A percentile compares a stretch with the other conserved stretches of the same genome.
phyloP scores from a whole-genome alignment of 2,329 filamentous ascomycete species.

The Arachnopeziza araneosa region DNA sequence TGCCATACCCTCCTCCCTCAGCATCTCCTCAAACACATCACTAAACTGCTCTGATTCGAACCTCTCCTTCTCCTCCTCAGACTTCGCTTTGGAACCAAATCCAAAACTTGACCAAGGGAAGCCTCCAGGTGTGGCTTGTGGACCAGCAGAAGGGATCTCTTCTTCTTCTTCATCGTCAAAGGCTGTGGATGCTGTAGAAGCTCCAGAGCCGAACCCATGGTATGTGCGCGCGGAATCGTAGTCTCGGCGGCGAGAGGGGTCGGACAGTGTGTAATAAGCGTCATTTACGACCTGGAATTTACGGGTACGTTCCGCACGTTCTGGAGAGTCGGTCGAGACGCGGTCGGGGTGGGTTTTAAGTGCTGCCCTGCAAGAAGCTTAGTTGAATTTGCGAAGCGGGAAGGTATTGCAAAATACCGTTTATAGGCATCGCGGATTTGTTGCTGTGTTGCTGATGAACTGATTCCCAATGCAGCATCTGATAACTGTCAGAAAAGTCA shows the following conservation, averaged over 20 bases:
- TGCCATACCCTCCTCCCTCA: conserved; percentile 78
- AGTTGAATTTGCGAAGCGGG: not conserved
- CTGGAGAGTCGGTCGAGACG: conserved; percentile 75
- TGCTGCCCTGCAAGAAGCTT: conserved; percentile 55
- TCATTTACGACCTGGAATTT: conserved; percentile 91
- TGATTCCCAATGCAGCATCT: conserved; percentile 72
- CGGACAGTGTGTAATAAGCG: conserved; percentile 87
- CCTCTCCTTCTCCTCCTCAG: conserved; percentile 47
- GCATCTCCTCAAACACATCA: conserved; percentile 85
- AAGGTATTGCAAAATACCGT: conserved; percentile 44
- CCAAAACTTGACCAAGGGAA: conserved; percentile 75
- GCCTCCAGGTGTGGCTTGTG: conserved; percentile 34
- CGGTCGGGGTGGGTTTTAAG: conserved; percentile 92
- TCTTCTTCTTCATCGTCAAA: conserved; percentile 43
- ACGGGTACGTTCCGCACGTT: conserved; percentile 74
- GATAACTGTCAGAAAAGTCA: not conserved
- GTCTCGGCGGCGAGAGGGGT: conserved; percentile 67
- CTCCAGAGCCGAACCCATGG: conserved; percentile 41
- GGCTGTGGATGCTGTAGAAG: conserved; percentile 35
- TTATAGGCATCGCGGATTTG: conserved; percentile 96
- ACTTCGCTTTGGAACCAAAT: conserved; percentile 41
- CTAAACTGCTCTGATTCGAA: conserved; percentile 78
- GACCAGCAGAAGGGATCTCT: conserved; percentile 35
- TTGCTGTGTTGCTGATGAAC: conserved; percentile 68
- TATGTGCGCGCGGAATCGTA: conserved; percentile 72